These are phyloP conservation scores for Pestalotiopsis sp. DNA, from an alignment of 2,329 filamentous ascomycete species.

Conservation along the genomic window DNA sequence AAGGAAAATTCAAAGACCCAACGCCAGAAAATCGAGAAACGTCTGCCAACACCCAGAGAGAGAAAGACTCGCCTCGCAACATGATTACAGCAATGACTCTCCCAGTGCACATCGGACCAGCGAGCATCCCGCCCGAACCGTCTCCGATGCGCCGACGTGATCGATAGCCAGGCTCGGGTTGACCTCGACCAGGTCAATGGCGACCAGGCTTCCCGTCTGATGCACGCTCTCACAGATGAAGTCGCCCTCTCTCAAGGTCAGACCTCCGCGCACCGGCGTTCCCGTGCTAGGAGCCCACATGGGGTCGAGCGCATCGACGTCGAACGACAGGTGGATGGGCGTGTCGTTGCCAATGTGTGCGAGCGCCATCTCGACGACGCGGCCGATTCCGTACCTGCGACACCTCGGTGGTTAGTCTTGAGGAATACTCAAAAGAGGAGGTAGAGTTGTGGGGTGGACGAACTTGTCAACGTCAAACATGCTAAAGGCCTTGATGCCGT, in stretches of 20 bases:
- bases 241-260: slow-evolving; percentile 94
- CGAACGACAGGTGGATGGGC: slow-evolving; percentile 95
- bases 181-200: slow-evolving; percentile 82
- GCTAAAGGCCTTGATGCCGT: slow-evolving; percentile 93
- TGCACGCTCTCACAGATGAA: slow-evolving; percentile 92
- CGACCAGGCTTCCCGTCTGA: slow-evolving; percentile 76
- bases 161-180: slow-evolving; percentile 72
- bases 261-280: slow-evolving; percentile 88
- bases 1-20: neutral
- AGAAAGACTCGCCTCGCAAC: slow-evolving; percentile 13
- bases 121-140: slow-evolving; percentile 86
- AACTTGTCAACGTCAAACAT: slow-evolving; percentile 98
- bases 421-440: neutral
- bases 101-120: slow-evolving; percentile 90
- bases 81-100: slow-evolving; percentile 77
- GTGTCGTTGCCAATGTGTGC: slow-evolving; percentile 93
- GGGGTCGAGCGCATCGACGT: slow-evolving; percentile 94
- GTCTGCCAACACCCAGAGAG: neutral
- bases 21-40: neutral
- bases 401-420: neutral
- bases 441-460: slow-evolving; percentile 27
- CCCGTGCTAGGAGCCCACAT: slow-evolving; percentile 96
- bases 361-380: slow-evolving; percentile 97
- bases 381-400: slow-evolving; percentile 83
- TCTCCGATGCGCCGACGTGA: slow-evolving; percentile 73